A percentile compares a stretch with the other conserved stretches of the same genome.
These are phyloP conservation scores for Suillus subluteus DNA, from an alignment of 768 basidiomycete species.

Conservation along the genomic window DNA sequence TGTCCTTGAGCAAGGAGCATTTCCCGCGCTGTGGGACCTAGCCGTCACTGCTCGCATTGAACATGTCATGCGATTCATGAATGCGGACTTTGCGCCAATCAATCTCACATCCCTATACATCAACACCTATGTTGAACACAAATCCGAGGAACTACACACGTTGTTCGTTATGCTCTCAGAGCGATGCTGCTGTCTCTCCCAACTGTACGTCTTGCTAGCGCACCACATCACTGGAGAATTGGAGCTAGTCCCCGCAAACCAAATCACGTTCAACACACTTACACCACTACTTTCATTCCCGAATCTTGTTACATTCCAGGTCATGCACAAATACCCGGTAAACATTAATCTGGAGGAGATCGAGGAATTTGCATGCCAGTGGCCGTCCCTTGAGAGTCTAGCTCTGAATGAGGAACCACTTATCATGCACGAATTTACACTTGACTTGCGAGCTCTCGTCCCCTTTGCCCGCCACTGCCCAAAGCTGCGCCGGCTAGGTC, in stretches of 20 bases:
- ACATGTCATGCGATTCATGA: conserved; percentile 50
- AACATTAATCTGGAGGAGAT: conserved; percentile 45
- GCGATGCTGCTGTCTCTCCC: conserved; percentile 50
- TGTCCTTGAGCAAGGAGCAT: conserved; percentile 48
- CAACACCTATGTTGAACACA: conserved; percentile 50
- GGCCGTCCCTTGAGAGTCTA: conserved; percentile 49
- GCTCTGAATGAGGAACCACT: conserved; percentile 53
- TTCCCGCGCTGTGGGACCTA: conserved; percentile 57
- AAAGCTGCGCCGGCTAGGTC: conserved; percentile 37
- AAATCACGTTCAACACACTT: conserved; percentile 39
- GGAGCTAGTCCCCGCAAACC: conserved; percentile 23
- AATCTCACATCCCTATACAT: conserved; percentile 56
- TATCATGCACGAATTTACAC: conserved; percentile 23
- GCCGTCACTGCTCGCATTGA: conserved; percentile 49
- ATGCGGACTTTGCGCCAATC: conserved; percentile 46
- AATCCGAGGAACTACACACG: conserved; percentile 43
- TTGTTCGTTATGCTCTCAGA: conserved; percentile 50
- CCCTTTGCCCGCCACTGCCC: conserved; percentile 46
- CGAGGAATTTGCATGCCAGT: conserved; percentile 46
- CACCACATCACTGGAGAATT: conserved; percentile 21
- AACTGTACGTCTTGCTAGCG: conserved; percentile 43
- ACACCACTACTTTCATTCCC: conserved; percentile 39
- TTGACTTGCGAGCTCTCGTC: conserved; percentile 43
- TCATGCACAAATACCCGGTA: conserved; percentile 34
- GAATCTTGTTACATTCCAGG: conserved; percentile 36